phyloP scores from a whole-genome alignment of 495 filamentous ascomycete genomes.

The Extremus antarcticus region DNA sequence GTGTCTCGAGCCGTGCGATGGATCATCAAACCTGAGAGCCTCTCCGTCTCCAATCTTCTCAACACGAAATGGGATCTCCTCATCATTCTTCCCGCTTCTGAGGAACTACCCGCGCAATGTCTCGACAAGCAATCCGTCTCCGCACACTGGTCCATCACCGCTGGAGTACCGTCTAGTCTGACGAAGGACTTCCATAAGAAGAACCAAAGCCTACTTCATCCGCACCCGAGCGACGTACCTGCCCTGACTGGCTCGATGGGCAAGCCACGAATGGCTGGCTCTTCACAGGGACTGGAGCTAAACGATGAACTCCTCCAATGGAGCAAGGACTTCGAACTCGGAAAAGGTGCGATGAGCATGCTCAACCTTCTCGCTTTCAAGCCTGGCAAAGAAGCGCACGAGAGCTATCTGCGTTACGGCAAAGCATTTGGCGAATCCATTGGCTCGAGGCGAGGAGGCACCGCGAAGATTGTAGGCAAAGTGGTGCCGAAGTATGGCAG shows the following conservation, averaged over 20 bases:
- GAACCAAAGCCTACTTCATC: conserved; percentile 39
- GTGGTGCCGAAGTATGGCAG: conserved; percentile 32
- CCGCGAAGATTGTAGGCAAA: conserved; percentile 52
- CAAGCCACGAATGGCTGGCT: conserved; percentile 23
- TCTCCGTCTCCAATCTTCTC: conserved; percentile 40
- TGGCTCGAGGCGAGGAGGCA: conserved; percentile 44
- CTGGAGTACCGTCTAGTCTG: conserved; percentile 45
- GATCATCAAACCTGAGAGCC: conserved; percentile 45
- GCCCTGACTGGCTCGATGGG: conserved; percentile 36
- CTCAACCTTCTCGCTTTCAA: conserved; percentile 58
- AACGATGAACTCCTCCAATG: conserved; percentile 40
- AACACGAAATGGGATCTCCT: conserved; percentile 47
- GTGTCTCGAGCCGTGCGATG: conserved; percentile 41
- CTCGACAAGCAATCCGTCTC: conserved; percentile 28
- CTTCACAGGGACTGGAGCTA: conserved; percentile 45
- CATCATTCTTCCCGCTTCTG: conserved; percentile 37
- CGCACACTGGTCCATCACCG: conserved; percentile 38
- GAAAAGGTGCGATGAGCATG: conserved; percentile 48
- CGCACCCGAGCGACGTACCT: conserved; percentile 25
- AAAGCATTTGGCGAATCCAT: conserved; percentile 43
- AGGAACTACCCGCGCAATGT: conserved; percentile 28
- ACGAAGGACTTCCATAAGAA: conserved; percentile 35
- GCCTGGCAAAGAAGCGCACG: conserved; percentile 33
- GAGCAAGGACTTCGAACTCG: conserved; percentile 27
- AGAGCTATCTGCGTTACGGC: conserved; percentile 48